Base-by-base conservation (phyloP, 1,284 basidiomycete species). In the Tremellales sp. region DNA sequence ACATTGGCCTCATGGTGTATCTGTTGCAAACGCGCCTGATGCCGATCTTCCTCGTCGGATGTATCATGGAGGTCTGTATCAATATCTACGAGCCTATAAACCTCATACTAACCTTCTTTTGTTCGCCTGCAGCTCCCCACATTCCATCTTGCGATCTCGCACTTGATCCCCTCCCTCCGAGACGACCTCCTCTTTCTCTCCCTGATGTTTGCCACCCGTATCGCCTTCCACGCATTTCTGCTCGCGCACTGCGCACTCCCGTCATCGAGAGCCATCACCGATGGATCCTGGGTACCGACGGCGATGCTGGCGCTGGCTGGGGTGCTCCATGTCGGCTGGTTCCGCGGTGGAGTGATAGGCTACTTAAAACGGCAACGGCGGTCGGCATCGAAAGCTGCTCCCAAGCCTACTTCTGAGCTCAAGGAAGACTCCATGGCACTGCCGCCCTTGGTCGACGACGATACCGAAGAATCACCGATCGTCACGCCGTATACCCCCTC, bases 321-420 rank as follows among this genome's bases (percentile, higher is more conserved):
- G 26, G 74, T 76, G 2, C 63, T 82, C 43, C 81, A 83, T 52
- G 73, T 70, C 2, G 60, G 69, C 27, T 82, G 81, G 81, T 82
- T 82, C 68, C 51, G 58, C 5, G 77, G 76, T 9, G 81, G 78
- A 43, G 38, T 82, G 34, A 72, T 67, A 42, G 79, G 80, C 0
- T 79, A 81, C 53, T 40, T 78, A 34, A 73, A 72, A 51, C 70
- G 77, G 8, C 61, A 53, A 18, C 35, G 35, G 3, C 13, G 21
- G 47, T 19, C 51, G 14, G 35, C 38, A 27, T 38, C 21, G 14
- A 19, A 39, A 33, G 26, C 31, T 34, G 3, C 37, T 21, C 29
- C 25, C 18, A 22, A 21, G 34, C 13, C 41, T 31, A 24, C 39
- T 25, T 18, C 40, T n/a, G n/a, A 38, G 4, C 14, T 49, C 28